Evolutionary conservation across 1,139 yeast genomes (phyloP), one percentile per base, ranked within the genome.

Genomic region (Blastobotrys persicus): DNA sequence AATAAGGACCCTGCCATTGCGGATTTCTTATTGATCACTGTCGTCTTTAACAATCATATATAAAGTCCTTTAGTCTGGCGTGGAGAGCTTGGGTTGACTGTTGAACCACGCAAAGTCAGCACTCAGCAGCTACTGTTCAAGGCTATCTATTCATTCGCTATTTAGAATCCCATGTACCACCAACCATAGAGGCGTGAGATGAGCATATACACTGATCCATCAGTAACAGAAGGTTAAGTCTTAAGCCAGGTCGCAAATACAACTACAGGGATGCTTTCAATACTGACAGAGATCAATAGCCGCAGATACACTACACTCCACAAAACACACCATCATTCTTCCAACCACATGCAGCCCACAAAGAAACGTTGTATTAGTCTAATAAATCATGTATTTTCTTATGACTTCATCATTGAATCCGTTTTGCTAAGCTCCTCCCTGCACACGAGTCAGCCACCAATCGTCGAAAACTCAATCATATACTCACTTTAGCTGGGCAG

Each of bases 401-500:
- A 37, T 13, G 41, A 17, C 41, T 37, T 37, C 41, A 37, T 37
- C 14, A 37, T 19, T 3, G 41, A 37, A 9, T 48, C 44, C 9
- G 58, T 45, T 51, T 59, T 61, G 51, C 59, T 57, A 46, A 61
- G 48, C 44, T 62, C 66, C 39, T 59, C 62, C 42, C 65, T 61
- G 42, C 46, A 34, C 37, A 38, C 26, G 12, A 26, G 43, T 40
- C 40, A 38, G 41, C 20, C 7, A 20, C 23, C 31, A 17, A 12
- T 31, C 2, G 12, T 31, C 19, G 26, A 28, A 13, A 43, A 6
- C 14, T 12, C 38, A 26, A 17, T n/a, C 55, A 4, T 9, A 39
- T 48, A 61, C 83, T 50, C 69, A 72, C 76, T 83, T 78, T 65
- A 89, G 75, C 60, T 77, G 80, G 53, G 76, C 77, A 28, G 92